A percentile compares a stretch with the other conserved stretches of the same genome.
These are phyloP conservation scores for Fusarium citri DNA, from an alignment of 2,329 filamentous ascomycete genomes.

Conservation along the genomic window DNA sequence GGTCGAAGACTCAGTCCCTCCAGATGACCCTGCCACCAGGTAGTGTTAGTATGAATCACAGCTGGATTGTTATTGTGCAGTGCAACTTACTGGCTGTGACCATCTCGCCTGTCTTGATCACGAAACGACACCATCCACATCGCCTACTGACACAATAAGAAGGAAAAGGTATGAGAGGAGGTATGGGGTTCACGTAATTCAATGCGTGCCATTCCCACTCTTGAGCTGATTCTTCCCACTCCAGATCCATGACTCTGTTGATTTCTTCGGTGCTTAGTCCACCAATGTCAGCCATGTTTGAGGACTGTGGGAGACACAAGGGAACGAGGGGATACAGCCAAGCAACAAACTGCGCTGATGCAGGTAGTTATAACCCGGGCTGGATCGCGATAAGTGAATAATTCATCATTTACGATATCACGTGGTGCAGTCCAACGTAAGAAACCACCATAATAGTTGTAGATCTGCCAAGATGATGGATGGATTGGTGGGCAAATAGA, in stretches of 20 bases:
- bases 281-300: slow-evolving; percentile 3
- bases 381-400: background rate
- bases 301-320: background rate
- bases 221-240: slow-evolving; percentile 19
- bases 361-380: background rate
- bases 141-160: slow-evolving; percentile 28
- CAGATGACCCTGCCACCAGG: slow-evolving; percentile 4
- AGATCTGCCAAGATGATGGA: background rate
- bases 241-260: slow-evolving; percentile 22
- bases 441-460: background rate
- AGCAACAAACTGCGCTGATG: background rate
- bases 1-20: slow-evolving; percentile 9
- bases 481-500: background rate
- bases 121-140: slow-evolving; percentile 34
- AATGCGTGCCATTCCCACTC: slow-evolving; percentile 23
- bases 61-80: background rate
- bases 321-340: background rate
- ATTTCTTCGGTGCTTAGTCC: slow-evolving; percentile 19
- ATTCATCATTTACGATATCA: slow-evolving; percentile 8
- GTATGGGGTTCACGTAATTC: slow-evolving; percentile 1
- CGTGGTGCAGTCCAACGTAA: slow-evolving; percentile 14
- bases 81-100: slow-evolving; percentile 15
- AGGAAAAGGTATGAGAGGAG: slow-evolving; percentile 11
- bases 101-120: slow-evolving; percentile 12
- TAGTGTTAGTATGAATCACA: background rate